A percentile compares a stretch with the other conserved stretches of the same genome.
These are phyloP conservation scores for Kalaharituber pfeilii DNA, from an alignment of 2,329 filamentous ascomycete species.

Conservation along the genomic window DNA sequence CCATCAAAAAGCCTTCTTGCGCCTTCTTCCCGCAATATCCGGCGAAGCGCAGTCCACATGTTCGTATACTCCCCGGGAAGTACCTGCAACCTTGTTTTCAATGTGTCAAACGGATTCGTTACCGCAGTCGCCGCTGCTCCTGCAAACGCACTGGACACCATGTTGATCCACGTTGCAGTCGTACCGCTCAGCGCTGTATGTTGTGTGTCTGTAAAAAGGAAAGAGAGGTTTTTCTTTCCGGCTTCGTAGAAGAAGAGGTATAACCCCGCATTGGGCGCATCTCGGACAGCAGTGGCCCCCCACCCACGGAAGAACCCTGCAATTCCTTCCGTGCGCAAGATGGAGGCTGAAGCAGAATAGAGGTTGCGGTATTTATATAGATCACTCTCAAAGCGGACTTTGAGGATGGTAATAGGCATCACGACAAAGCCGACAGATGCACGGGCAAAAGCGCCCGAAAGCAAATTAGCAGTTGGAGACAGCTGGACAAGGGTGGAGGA, in stretches of 20 bases:
- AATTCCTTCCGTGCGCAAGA: slow-evolving; percentile 52
- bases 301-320: slow-evolving; percentile 86
- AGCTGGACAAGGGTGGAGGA: slow-evolving; percentile 68
- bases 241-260: slow-evolving; percentile 92
- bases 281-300: slow-evolving; percentile 77
- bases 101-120: slow-evolving; percentile 90
- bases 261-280: slow-evolving; percentile 90
- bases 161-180: slow-evolving; percentile 57
- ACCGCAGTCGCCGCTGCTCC: slow-evolving; percentile 69
- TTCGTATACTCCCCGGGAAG: slow-evolving; percentile 71
- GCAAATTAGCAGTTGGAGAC: slow-evolving; percentile 66
- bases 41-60: slow-evolving; percentile 54
- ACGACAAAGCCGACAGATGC: slow-evolving; percentile 76
- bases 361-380: slow-evolving; percentile 67
- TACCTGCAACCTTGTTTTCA: slow-evolving; percentile 88
- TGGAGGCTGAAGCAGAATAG: slow-evolving; percentile 53
- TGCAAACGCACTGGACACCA: slow-evolving; percentile 61
- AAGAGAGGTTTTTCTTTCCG: slow-evolving; percentile 46
- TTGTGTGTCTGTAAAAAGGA: slow-evolving; percentile 20
- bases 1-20: slow-evolving; percentile 68
- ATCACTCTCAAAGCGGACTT: slow-evolving; percentile 85
- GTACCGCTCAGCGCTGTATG: slow-evolving; percentile 21
- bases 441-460: slow-evolving; percentile 67
- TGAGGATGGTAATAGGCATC: slow-evolving; percentile 93
- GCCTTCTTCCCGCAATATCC: slow-evolving; percentile 72